A percentile compares a stretch with the other conserved stretches of the same genome.
These are phyloP conservation scores for Litchi chinensis DNA, from an alignment of 345 rosid genomes.

Conservation along the genomic window DNA sequence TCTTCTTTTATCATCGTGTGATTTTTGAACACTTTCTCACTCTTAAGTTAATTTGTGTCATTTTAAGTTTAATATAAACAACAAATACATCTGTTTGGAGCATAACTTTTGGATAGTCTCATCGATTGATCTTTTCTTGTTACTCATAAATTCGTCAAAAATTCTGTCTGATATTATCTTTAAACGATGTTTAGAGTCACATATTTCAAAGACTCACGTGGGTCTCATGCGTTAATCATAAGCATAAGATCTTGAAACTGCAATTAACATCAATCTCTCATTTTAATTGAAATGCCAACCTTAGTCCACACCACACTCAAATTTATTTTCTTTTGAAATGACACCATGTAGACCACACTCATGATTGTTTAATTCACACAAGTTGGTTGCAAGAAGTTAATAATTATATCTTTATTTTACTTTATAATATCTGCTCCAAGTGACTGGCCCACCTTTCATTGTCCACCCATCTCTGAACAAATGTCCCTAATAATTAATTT, in stretches of 20 bases:
- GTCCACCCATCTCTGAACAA: conserved; percentile 16
- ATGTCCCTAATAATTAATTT: background rate
- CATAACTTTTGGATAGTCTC: too few species aligned
- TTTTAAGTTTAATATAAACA: too few species aligned
- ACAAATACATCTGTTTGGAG: too few species aligned
- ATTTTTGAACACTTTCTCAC: too few species aligned
- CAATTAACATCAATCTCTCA: background rate
- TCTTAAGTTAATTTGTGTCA: too few species aligned
- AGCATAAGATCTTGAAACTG: conserved; percentile 14
- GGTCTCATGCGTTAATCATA: conserved; percentile 19
- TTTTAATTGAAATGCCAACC: conserved; percentile 12
- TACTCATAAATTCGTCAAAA: too few species aligned
- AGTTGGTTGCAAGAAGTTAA: background rate
- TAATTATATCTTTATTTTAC: background rate
- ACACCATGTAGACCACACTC: background rate
- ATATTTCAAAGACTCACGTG: conserved; percentile 12
- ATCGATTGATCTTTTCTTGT: too few species aligned
- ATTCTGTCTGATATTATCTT: too few species aligned
- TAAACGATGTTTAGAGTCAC: background rate
- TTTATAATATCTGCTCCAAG: background rate
- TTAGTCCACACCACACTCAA: conserved; percentile 9
- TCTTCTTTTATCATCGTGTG: too few species aligned
- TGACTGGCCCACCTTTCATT: conserved; percentile 9
- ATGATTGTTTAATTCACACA: conserved; percentile 8
- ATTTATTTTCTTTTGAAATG: background rate